Conservation (phyloP, 2,329 filamentous ascomycete genomes). For the Emydomyces testavorans region DNA sequence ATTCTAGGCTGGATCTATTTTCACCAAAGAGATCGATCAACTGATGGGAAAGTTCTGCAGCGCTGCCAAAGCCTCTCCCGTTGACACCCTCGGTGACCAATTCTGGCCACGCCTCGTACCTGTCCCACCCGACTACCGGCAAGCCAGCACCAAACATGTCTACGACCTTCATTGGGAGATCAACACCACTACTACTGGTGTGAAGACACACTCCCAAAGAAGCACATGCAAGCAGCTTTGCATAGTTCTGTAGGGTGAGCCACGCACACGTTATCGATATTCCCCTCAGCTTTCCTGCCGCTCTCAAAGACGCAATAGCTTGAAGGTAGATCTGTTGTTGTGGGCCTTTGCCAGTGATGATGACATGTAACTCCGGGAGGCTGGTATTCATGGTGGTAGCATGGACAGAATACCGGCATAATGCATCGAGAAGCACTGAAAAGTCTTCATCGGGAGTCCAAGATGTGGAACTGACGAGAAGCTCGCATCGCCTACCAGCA, state of each 20-base stretch:
- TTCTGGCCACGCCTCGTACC: slow-evolving; percentile 80
- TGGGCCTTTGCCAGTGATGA: slow-evolving; percentile 92
- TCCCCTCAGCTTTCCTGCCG: slow-evolving; percentile 52
- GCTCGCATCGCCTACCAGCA: slow-evolving; percentile 45
- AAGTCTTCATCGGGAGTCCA: slow-evolving; percentile 99
- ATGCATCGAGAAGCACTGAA: slow-evolving; percentile 67
- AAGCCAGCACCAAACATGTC: slow-evolving; percentile 96
- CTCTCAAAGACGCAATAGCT: slow-evolving; percentile 51
- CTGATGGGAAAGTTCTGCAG: slow-evolving; percentile 52
- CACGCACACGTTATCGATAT: slow-evolving; percentile 71
- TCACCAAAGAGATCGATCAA: slow-evolving; percentile 54
- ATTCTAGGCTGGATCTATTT: slow-evolving; percentile 43
- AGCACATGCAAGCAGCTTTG: slow-evolving; percentile 66
- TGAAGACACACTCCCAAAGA: slow-evolving; percentile 87
- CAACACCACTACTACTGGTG: slow-evolving; percentile 85
- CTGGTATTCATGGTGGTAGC: slow-evolving; percentile 35
- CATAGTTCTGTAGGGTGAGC: slow-evolving; percentile 75
- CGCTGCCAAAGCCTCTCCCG: slow-evolving; percentile 69
- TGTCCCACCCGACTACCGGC: slow-evolving; percentile 75
- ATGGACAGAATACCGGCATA: slow-evolving; percentile 58
- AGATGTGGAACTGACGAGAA: slow-evolving; percentile 86
- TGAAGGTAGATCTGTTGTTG: slow-evolving; percentile 64
- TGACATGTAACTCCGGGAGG: slow-evolving; percentile 60
- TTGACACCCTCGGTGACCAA: slow-evolving; percentile 81
- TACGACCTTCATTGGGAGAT: slow-evolving; percentile 97